Conservation (phyloP, 768 basidiomycete genomes). For the Obba rivulosa region DNA sequence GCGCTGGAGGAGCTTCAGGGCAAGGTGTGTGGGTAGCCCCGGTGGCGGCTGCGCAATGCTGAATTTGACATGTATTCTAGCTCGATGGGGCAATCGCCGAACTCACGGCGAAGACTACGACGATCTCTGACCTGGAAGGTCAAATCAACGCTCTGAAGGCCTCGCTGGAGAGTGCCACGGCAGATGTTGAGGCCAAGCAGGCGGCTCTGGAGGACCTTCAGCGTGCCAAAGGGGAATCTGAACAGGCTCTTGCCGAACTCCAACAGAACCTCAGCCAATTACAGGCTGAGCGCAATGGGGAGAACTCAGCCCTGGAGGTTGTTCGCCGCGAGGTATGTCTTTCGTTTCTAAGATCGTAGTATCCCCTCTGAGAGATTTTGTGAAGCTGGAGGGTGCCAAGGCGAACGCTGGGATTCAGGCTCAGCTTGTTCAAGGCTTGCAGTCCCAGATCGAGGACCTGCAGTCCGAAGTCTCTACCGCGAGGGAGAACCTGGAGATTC, state of each 20-base stretch:
- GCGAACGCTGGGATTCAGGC: constrained; percentile 34
- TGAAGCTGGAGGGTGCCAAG: constrained; percentile 50
- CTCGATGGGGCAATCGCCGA: constrained; percentile 53
- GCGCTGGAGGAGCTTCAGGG: constrained; percentile 51
- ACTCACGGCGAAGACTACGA: constrained; percentile 46
- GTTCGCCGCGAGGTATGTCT: constrained; percentile 48
- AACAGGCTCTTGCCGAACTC: constrained; percentile 41
- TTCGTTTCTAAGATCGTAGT: neutral
- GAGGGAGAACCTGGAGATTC: constrained; percentile 46
- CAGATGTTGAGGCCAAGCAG: constrained; percentile 45
- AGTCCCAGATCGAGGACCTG: constrained; percentile 44
- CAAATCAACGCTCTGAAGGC: constrained; percentile 45
- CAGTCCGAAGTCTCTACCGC: constrained; percentile 45
- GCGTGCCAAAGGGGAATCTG: constrained; percentile 41
- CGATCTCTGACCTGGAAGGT: constrained; percentile 47
- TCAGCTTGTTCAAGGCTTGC: constrained; percentile 42
- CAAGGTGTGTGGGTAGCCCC: constrained; percentile 38
- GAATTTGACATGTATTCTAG: constrained; percentile 30
- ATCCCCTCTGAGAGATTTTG: neutral
- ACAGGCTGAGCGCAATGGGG: constrained; percentile 19
- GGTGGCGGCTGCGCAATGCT: neutral
- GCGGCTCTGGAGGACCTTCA: constrained; percentile 41
- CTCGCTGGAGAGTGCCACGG: constrained; percentile 40
- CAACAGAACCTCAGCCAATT: constrained; percentile 36
- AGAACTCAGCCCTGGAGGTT: constrained; percentile 33